phyloP scores from a whole-genome alignment of 2,329 filamentous ascomycete genomes.

The Ceratocystis harringtonii region DNA sequence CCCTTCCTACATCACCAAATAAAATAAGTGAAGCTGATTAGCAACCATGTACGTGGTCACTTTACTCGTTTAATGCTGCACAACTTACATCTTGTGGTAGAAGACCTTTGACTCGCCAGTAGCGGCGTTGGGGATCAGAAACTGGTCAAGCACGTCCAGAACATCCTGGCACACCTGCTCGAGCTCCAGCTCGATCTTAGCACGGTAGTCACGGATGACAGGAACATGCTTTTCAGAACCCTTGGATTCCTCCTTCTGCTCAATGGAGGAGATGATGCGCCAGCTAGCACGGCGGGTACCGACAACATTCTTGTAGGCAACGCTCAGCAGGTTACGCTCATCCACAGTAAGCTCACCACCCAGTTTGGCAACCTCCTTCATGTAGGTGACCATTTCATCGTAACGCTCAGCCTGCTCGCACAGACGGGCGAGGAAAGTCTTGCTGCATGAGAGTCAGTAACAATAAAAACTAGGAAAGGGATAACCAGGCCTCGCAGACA shows the following conservation, averaged over 20 bases:
- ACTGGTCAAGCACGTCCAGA: constrained; percentile 83
- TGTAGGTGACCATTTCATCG: constrained; percentile 99
- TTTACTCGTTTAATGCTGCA: not conserved
- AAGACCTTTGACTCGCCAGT: constrained; percentile 98
- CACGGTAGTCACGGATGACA: constrained; percentile 91
- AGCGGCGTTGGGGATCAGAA: constrained; percentile 88
- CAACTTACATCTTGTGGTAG: constrained; percentile 96
- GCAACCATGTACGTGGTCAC: not conserved
- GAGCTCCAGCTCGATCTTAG: constrained; percentile 95
- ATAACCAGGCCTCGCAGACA: no score
- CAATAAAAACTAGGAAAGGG: not conserved
- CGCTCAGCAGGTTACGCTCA: constrained; percentile 95
- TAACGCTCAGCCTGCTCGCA: constrained; percentile 99
- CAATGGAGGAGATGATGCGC: constrained; percentile 99
- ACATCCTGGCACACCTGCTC: constrained; percentile 98
- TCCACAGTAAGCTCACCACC: constrained; percentile 74
- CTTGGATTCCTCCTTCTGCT: constrained; percentile 99
- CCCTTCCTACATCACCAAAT: constrained; percentile 55
- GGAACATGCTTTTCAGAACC: constrained; percentile 86
- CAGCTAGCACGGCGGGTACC: constrained; percentile 95
- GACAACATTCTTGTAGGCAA: constrained; percentile 99
- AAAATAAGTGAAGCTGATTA: constrained; percentile 6
- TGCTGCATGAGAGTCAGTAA: constrained; percentile 43
- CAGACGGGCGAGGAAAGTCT: constrained; percentile 98
- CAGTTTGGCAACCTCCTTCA: constrained; percentile 98